Evolutionary conservation across 805 yeast genomes (phyloP).

Genomic region (Citeromyces nyonsensis): DNA sequence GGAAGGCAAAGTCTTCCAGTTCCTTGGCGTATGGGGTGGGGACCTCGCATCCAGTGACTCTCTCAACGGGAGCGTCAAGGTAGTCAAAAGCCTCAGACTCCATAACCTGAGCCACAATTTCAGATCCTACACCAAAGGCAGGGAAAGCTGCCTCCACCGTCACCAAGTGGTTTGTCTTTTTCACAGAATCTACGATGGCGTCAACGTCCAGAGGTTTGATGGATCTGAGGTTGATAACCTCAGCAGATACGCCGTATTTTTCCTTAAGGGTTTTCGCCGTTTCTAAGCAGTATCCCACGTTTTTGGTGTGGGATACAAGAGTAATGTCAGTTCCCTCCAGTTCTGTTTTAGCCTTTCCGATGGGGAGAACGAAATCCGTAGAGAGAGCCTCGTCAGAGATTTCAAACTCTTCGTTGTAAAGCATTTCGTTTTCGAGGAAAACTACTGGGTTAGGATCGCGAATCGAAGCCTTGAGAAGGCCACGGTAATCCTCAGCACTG

Average conservation of each 20-base stretch:
- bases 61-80: slow-evolving; percentile 95
- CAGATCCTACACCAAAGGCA: slow-evolving; percentile 96
- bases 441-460: slow-evolving; percentile 98
- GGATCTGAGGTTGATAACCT: slow-evolving; percentile 89
- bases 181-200: slow-evolving; percentile 72
- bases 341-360: slow-evolving; percentile 93
- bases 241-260: slow-evolving; percentile 79
- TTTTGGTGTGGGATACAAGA: slow-evolving; percentile 83
- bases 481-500: slow-evolving; percentile 92
- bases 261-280: slow-evolving; percentile 82
- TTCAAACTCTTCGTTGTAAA: slow-evolving; percentile 85
- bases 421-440: slow-evolving; percentile 87
- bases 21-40: slow-evolving; percentile 97
- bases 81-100: slow-evolving; percentile 97
- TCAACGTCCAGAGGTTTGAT: slow-evolving; percentile 93
- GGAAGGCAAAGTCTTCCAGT: slow-evolving; percentile 97
- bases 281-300: slow-evolving; percentile 70
- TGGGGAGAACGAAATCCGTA: slow-evolving; percentile 82
- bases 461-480: slow-evolving; percentile 88
- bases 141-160: slow-evolving; percentile 98
- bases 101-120: slow-evolving; percentile 94
- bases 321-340: slow-evolving; percentile 84
- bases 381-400: slow-evolving; percentile 80
- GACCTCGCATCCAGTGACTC: slow-evolving; percentile 98
- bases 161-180: slow-evolving; percentile 92